Evolutionary conservation across 164 flowering plant species (phyloP).

Genomic region (Annona cherimola): DNA sequence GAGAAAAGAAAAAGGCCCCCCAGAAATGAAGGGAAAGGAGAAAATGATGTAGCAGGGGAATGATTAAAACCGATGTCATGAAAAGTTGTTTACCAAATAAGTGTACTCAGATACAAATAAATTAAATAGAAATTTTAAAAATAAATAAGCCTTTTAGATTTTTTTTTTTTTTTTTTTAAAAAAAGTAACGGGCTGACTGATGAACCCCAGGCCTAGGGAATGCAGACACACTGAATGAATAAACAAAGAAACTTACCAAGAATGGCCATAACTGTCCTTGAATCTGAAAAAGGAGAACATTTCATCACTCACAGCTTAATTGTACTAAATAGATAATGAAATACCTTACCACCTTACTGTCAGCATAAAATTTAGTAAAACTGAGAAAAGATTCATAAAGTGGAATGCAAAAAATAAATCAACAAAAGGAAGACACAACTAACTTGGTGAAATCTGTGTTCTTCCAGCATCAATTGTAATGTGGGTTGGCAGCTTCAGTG

Average conservation of each 20-base stretch:
- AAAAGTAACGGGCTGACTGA: not conserved
- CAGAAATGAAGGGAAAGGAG: no score
- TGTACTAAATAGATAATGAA: not conserved
- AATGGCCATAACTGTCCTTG: conserved; percentile 97
- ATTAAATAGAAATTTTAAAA: no score
- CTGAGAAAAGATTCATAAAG: not conserved
- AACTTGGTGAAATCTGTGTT: conserved; percentile 99
- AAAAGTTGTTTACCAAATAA: not conserved
- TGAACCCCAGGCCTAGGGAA: not conserved
- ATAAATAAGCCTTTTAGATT: not conserved
- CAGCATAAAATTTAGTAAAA: not conserved
- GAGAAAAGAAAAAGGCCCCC: no score
- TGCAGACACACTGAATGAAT: not conserved
- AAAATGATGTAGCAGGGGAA: not conserved
- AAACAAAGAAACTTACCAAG: conserved; percentile 53
- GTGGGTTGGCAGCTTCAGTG: conserved; percentile 82
- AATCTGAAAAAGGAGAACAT: conserved; percentile 43
- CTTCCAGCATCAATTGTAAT: conserved; percentile 96
- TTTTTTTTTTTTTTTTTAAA: no score
- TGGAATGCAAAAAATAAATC: not conserved
- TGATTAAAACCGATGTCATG: not conserved
- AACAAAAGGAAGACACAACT: conserved; percentile 12
- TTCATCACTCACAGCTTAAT: not conserved
- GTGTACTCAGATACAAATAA: not conserved
- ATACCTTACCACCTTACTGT: not conserved